Evolutionary conservation across 106 monocot genomes (phyloP), one percentile per base, ranked within the genome.

Genomic region (Dendrobium huoshanense): DNA sequence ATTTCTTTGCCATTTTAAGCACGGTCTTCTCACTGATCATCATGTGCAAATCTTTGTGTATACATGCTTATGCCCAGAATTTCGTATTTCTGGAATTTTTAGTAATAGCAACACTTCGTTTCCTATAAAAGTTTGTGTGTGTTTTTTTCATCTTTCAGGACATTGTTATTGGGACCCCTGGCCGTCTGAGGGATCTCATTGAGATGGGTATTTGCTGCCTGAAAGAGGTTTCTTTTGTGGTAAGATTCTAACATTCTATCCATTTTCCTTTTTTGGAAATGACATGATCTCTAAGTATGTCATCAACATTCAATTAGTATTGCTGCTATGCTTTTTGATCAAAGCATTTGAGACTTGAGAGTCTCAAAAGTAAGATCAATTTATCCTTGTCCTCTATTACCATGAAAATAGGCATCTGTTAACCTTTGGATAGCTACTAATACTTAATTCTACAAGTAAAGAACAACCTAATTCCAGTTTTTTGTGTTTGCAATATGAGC

Each of bases 121-220:
- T 76, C 9, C 2, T 25, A 24, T 80, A 54, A 27, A 10, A 48
- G 45, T 16, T 58, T 41, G 80, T 73, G 41, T 73, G 48, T 5
- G 27, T 44, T 22, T 76, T 81, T 64, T 67, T 5, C 77, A 41
- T 20, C 80, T 79, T 79, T 8, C 91, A 98, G 98, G 95, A 95
- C 74, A 90, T 95, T 65, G 92, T 98, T 79, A 91, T 95, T 80
- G 98, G 95, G 41, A 95, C 98, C 3, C 94, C 98, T 76, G 98
- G 98, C 17, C 87, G 98, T 25, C 83, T 98, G 88, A 95, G 88
- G 86, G 98, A 98, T 87, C 83, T 98, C 51, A 98, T 95, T 78
- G 92, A 98, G 90, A 91, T 88, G 91, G 98, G 94, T 74, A 19
- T 91, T 79, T 98, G 98, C 72, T 76, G 73, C 81, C 81, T 98